Evolutionary conservation across 1,284 basidiomycete species (phyloP).

Genomic region (Termitomyces sp.): DNA sequence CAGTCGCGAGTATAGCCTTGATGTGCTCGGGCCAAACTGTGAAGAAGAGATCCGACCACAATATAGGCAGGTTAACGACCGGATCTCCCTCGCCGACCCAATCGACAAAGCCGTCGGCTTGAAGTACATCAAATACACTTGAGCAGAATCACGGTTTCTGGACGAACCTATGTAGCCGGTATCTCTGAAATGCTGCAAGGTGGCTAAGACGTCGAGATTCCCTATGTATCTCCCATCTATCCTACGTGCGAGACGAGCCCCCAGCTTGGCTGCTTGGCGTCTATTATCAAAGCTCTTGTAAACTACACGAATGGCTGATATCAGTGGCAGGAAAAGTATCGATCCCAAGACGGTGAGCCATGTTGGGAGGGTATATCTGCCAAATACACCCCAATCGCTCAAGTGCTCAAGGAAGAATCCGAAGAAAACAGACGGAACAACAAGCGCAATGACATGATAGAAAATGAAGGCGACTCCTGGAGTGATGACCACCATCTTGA

Average conservation of each 20-base stretch:
- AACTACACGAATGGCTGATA: constrained; percentile 14
- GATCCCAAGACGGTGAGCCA: constrained; percentile 15
- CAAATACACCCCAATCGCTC: not conserved
- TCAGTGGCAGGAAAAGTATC: constrained; percentile 16
- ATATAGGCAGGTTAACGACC: constrained; percentile 19
- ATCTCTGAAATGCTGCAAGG: constrained; percentile 17
- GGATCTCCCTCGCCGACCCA: constrained; percentile 13
- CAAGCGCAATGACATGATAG: not conserved
- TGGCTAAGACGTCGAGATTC: constrained; percentile 20
- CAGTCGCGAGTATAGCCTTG: constrained; percentile 39
- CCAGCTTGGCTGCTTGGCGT: constrained; percentile 20
- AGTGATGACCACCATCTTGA: not conserved
- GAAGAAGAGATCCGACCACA: constrained; percentile 33
- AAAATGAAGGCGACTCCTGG: constrained; percentile 7
- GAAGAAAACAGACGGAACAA: not conserved
- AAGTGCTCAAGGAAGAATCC: not conserved
- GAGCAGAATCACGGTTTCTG: not conserved
- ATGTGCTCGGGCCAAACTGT: constrained; percentile 38
- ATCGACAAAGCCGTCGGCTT: constrained; percentile 17
- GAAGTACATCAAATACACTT: not conserved
- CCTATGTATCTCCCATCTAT: constrained; percentile 19
- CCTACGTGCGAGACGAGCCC: constrained; percentile 22
- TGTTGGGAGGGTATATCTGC: constrained; percentile 16
- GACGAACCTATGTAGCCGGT: constrained; percentile 23
- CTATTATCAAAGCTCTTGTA: constrained; percentile 15